phyloP scores from a whole-genome alignment of 2,329 filamentous ascomycete species.

The Pseudopyrenochaeta lycopersici region DNA sequence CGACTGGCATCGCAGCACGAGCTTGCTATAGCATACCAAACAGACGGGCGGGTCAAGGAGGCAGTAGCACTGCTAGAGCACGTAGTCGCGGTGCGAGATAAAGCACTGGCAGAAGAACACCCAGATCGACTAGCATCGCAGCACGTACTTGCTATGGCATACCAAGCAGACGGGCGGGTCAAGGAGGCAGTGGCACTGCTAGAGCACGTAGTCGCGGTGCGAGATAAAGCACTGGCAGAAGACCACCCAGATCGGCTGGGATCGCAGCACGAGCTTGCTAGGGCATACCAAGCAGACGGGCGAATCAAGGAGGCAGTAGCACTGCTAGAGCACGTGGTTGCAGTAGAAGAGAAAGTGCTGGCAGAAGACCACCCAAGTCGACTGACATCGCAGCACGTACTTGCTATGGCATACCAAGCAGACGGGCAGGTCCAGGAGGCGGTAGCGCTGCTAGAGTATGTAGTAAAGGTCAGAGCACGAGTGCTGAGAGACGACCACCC shows the following conservation, averaged over 20 bases:
- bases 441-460: slow-evolving; percentile 9
- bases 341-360: too few species aligned
- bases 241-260: too few species aligned
- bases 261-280: too few species aligned
- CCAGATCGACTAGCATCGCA: too few species aligned
- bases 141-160: too few species aligned
- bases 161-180: not conserved
- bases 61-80: slow-evolving; percentile 12
- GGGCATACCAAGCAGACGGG: not conserved
- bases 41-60: slow-evolving; percentile 10
- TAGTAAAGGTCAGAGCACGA: slow-evolving; percentile 4
- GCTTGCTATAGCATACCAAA: slow-evolving; percentile 3
- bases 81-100: too few species aligned
- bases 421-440: too few species aligned
- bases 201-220: slow-evolving; percentile 10
- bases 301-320: slow-evolving; percentile 10
- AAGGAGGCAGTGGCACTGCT: slow-evolving; percentile 3
- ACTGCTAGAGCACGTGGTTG: slow-evolving; percentile 9
- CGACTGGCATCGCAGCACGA: not conserved
- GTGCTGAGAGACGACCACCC: slow-evolving; percentile 8
- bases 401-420: not conserved
- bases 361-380: too few species aligned
- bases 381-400: too few species aligned
- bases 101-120: too few species aligned
- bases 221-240: slow-evolving; percentile 2